Base-by-base conservation (phyloP, 1,139 yeast species). In the Diutina ranongensis region DNA sequence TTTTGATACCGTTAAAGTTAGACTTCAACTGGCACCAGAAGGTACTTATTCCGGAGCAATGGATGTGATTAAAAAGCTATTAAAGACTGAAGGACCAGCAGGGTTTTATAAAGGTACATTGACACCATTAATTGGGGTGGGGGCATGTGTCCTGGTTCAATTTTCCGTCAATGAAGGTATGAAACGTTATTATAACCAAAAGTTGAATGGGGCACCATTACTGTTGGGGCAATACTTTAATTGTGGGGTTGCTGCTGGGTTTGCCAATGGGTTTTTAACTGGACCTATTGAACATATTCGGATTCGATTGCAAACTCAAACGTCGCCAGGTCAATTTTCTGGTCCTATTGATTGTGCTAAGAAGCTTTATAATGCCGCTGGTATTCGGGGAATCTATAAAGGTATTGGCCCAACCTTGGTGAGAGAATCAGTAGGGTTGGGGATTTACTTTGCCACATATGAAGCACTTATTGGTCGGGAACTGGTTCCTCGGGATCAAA, bases 211-310 rank as follows among this genome's bases (percentile, higher is more conserved):
- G 45, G 60, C 62, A 33, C 64, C 72, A 3, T 64, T 74, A 49
- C 58, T 68, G 33, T 66, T 74, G 46, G 49, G 60, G 19, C 94
- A 88, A 59, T 87, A 78, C 55, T 87, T 86, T 65, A 57, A 70
- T 19, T 78, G 94, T 58, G 97, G 97, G 56, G 80, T 82, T 1
- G 87, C 83, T 15, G 95, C 95, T 38, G 97, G 97, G 40, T 67
- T 85, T 50, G 89, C 95, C 44, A 88, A 86, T 65, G 86, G 94
- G 2, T 76, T 87, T 49, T 64, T 89, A 53, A 95, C 96, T 0
- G 72, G 89, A 22, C 97, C 97, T 3, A 89, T 89, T 51, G 97
- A 89, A 60, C 97, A 87, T 59, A 77, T 89, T 51, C 83, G 97
- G 71, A 87, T 88, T 53, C 71, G 96, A 54, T 71, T 88, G 52